Evolutionary conservation across 495 filamentous ascomycete genomes (phyloP), one percentile per base, ranked within the genome.

Genomic region (Aspergillus olivimuriae): DNA sequence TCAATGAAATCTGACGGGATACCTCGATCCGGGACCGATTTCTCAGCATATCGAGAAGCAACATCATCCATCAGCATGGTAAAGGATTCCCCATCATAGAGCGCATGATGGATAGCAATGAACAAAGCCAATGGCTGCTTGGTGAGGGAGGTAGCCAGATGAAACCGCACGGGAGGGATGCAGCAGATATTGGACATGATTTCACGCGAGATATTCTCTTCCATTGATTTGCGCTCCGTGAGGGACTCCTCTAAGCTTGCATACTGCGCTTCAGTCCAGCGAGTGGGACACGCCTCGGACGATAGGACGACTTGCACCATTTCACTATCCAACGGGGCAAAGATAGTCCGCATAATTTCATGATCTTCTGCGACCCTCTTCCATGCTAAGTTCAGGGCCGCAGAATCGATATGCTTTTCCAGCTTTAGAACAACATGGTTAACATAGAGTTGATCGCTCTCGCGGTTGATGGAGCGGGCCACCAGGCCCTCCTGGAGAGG

Each of bases 1-100:
- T 69, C 61, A 6, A 75, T 41, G 43, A 77, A 68, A 2, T 60
- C 47, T 4, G 44, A 55, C 15, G 68, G 41, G 0, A 48, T 51
- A 4, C 52, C 57, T 43, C 55, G 39, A 31, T 50, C 17, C 3
- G 53, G 48, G n/a, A 44, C 39, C 11, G 35, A 7, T 8, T 48
- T 17, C 1, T 16, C 31, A 7, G 37, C 38, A 40, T 79, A 79
- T 22, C 57, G 57, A 4, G 47, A 43, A 12, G 63, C 63, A 22
- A 89, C 67, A 17, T 70, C 62, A 4, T 72, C 62, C 12, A 95
- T 62, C 0, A 95, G 57, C 19, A 89, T 63, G 0, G 73, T 58
- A 20, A 94, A 71, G 41, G 87, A 91, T 52, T 77, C 84, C 1
- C 84, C 90, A 65, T 97, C 91, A 52, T 96, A 97, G 0, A 96